phyloP scores from a whole-genome alignment of 768 basidiomycete genomes.

The Lactifluus piperatus region DNA sequence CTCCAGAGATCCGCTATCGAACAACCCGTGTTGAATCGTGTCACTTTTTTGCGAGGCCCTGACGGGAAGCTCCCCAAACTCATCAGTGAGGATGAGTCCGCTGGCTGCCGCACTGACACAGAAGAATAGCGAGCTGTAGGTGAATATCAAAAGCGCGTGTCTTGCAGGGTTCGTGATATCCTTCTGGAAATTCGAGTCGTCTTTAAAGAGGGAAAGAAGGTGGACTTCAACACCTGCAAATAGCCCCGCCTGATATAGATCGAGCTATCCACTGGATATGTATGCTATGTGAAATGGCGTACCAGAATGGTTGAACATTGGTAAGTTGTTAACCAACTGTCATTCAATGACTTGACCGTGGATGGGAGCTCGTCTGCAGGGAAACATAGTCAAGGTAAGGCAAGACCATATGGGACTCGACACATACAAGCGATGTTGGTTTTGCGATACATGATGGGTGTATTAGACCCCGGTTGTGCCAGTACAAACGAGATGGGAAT shows the following conservation, averaged over 20 bases:
- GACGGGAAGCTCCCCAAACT: constrained; percentile 17
- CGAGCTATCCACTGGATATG: too few relatives aligned
- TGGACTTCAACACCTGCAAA: constrained; percentile 12
- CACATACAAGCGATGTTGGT: constrained; percentile 18
- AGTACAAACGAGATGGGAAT: neutral
- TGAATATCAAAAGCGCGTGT: constrained; percentile 14
- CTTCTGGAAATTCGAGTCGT: neutral
- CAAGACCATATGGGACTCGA: neutral
- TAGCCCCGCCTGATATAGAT: constrained; percentile 5
- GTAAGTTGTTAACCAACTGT: constrained; percentile 16
- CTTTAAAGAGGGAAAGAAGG: constrained; percentile 13
- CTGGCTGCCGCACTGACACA: constrained; percentile 13
- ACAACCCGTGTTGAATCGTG: constrained; percentile 6
- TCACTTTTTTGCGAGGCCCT: constrained; percentile 8
- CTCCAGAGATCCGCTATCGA: constrained; percentile 9
- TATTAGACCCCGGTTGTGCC: neutral
- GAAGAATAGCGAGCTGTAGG: constrained; percentile 19
- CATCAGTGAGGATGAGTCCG: constrained; percentile 17
- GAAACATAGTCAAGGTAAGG: neutral
- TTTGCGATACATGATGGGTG: constrained; percentile 1
- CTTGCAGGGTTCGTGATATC: neutral
- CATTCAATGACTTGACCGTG: constrained; percentile 17
- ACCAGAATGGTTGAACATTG: constrained; percentile 14
- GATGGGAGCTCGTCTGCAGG: constrained; percentile 15
- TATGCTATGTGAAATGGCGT: neutral